phyloP scores from a whole-genome alignment of 176 grass and related monocot species.

The Avena sativa region DNA sequence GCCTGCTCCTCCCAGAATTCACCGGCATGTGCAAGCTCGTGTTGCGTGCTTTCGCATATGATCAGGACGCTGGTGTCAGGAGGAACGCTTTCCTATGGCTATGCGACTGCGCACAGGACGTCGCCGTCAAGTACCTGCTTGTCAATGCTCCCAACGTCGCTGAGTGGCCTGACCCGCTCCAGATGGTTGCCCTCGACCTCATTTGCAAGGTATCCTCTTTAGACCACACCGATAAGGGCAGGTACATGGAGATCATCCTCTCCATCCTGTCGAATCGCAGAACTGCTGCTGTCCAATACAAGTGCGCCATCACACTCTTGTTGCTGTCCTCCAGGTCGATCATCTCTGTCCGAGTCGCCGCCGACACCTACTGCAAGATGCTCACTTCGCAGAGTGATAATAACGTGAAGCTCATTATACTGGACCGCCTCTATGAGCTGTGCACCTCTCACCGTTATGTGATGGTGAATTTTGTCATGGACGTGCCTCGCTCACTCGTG shows the following conservation, averaged over 20 bases:
- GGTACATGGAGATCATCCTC: slow-evolving; percentile 66
- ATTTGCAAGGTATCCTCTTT: slow-evolving; percentile 55
- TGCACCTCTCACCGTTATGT: slow-evolving; percentile 49
- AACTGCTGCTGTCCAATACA: slow-evolving; percentile 58
- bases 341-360: slow-evolving; percentile 54
- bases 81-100: slow-evolving; percentile 73
- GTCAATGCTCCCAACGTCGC: slow-evolving; percentile 54
- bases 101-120: slow-evolving; percentile 50
- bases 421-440: slow-evolving; percentile 67
- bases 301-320: slow-evolving; percentile 57
- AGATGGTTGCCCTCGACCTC: slow-evolving; percentile 72
- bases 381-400: slow-evolving; percentile 72
- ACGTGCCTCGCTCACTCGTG: slow-evolving; percentile 51
- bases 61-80: slow-evolving; percentile 56
- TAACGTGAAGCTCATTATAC: slow-evolving; percentile 71
- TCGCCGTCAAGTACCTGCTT: slow-evolving; percentile 58
- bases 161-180: slow-evolving; percentile 61
- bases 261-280: slow-evolving; percentile 50
- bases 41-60: slow-evolving; percentile 43
- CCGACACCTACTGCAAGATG: slow-evolving; percentile 71
- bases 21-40: slow-evolving; percentile 52
- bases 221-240: slow-evolving; percentile 45
- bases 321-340: slow-evolving; percentile 48
- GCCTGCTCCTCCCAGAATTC: slow-evolving; percentile 51
- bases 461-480: slow-evolving; percentile 67